Conservation (phyloP, 306 rosid species). For the Ochetophila trinervis region DNA sequence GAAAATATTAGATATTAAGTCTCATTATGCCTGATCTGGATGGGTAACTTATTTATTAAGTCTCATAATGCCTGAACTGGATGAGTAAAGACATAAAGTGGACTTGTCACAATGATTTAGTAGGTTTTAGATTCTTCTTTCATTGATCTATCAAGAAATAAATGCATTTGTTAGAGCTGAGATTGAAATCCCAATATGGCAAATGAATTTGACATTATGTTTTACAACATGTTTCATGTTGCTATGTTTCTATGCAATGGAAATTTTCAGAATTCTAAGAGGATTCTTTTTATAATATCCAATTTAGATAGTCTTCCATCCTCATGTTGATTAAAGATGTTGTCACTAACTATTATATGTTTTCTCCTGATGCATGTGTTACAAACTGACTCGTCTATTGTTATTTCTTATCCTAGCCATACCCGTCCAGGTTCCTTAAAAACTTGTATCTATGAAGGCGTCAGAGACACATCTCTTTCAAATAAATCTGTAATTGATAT, state of each 20-base stretch:
- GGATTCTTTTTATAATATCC: slow-evolving; percentile 6
- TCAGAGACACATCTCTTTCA: slow-evolving; percentile 61
- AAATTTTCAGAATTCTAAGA: neutral
- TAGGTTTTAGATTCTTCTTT: neutral
- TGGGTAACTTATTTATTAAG: too few species aligned
- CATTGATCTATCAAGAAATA: neutral
- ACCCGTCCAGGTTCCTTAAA: slow-evolving; percentile 76
- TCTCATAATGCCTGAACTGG: too few species aligned
- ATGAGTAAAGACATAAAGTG: neutral
- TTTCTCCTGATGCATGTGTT: slow-evolving; percentile 12
- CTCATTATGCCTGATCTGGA: too few species aligned
- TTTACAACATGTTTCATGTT: neutral
- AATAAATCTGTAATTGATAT: slow-evolving; percentile 48
- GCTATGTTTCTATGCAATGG: neutral
- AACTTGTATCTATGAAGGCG: slow-evolving; percentile 80
- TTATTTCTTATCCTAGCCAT: slow-evolving; percentile 55
- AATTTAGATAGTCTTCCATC: neutral
- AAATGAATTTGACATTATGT: neutral
- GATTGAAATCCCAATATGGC: neutral
- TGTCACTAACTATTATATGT: slow-evolving; percentile 5
- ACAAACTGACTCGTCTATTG: slow-evolving; percentile 32
- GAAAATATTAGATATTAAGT: neutral
- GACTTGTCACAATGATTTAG: neutral
- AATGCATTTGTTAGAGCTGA: neutral
- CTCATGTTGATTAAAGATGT: neutral